Evolutionary conservation across 139 green algal species (phyloP), one percentile per base, ranked within the genome.

Genomic region (Astrephomene gubernaculifera): DNA sequence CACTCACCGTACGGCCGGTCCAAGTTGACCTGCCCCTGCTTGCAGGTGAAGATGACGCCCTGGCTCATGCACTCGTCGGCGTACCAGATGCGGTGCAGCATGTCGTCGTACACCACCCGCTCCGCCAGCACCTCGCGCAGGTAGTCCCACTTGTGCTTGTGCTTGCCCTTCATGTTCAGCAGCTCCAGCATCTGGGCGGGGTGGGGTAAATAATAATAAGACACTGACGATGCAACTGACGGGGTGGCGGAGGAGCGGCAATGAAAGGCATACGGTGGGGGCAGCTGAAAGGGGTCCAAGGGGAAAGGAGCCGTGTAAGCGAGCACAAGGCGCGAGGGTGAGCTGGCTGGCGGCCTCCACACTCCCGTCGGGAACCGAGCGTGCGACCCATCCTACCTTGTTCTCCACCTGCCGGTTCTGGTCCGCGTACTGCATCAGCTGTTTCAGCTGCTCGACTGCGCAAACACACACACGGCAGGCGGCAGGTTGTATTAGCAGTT

Each of bases 111-210:
- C 71, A 94, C 90, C 54, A 94, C 84, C 57, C 86, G 82, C 54
- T 94, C 87, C 2, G 54, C 52, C 72, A 94, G 84, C 85, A 92
- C 80, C 68, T 83, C 64, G 19, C 85, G 87, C 87, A 94, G 87
- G 71, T 87, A 92, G 71, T 92, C 90, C 87, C 87, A 94, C 82
- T 94, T 94, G 81, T 91, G 87, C 70, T 89, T 87, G 81, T 92
- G 90, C 81, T 88, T 87, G 85, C 90, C 90, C 70, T 88, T 88
- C 88, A 94, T 92, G 90, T 94, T 94, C 4, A 94, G 82, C 76
- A 94, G 82, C 82, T 92, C 90, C 22, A 94, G 85, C 71, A 94
- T 85, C 87, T 91, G 87, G 41, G 17, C 2, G 29, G 25, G 24
- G 21, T 60, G 25, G 14, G 9, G 67, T 8, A 74, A 21, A 57